A percentile compares a stretch with the other conserved stretches of the same genome.
phyloP scores from a whole-genome alignment of 2,329 filamentous ascomycete genomes.

The Diaporthe nobilis region DNA sequence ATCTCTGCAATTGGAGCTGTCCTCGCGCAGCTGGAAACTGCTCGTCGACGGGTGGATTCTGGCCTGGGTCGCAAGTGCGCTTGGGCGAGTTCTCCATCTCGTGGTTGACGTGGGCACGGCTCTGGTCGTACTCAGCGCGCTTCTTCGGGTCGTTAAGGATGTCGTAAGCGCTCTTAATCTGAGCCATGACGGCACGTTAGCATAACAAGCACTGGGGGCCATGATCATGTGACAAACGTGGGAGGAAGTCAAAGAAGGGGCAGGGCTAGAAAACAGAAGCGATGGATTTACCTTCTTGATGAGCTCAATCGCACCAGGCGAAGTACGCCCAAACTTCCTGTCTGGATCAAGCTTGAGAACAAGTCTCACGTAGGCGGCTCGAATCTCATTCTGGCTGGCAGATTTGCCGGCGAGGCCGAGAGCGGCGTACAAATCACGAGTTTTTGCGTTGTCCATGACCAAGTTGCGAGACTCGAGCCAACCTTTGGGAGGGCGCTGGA shows the following conservation, averaged over 20 bases:
- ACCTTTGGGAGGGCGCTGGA: neutral
- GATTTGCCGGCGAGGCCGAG: neutral
- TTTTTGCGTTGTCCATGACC: neutral
- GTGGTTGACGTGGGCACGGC: neutral
- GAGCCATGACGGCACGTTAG: neutral
- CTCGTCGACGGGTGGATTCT: neutral
- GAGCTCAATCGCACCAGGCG: neutral
- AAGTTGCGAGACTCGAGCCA: neutral
- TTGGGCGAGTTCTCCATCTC: neutral
- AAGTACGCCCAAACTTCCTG: neutral
- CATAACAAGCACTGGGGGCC: neutral
- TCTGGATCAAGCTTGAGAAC: neutral
- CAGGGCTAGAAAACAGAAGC: neutral
- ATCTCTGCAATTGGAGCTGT: too few relatives aligned
- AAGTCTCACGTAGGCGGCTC: neutral
- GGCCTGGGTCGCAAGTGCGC: neutral
- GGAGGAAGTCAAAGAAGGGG: too few relatives aligned
- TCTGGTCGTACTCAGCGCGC: neutral
- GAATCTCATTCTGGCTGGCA: neutral
- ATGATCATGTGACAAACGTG: neutral
- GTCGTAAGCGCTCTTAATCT: constrained; percentile 1
- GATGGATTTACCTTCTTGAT: neutral
- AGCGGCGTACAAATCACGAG: neutral
- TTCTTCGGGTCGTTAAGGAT: neutral
- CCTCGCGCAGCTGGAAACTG: neutral